These are phyloP conservation scores for Chaetomium cochliodes DNA, from an alignment of 495 filamentous ascomycete genomes.

Conservation along the genomic window DNA sequence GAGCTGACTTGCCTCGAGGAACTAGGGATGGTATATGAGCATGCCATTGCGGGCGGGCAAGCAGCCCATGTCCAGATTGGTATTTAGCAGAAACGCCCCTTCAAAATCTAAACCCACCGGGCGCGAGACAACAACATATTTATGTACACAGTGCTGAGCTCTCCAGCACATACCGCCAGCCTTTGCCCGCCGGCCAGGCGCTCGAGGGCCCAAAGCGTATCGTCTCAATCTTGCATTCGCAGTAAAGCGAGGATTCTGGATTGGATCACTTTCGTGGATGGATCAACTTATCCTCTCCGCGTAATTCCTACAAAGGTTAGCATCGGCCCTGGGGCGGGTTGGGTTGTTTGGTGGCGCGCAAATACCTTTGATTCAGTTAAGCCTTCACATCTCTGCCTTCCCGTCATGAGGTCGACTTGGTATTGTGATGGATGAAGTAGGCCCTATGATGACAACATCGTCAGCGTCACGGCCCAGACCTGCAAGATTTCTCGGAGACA, in stretches of 20 bases:
- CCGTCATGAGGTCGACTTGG: slow-evolving; percentile 19
- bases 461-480: not conserved
- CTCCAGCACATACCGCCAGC: slow-evolving; percentile 5
- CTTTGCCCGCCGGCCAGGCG: not conserved
- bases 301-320: slow-evolving; percentile 2
- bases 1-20: not conserved
- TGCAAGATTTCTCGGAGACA: slow-evolving; percentile 8
- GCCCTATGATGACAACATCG: slow-evolving; percentile 41
- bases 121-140: slow-evolving; percentile 14
- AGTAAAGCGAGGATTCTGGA: not conserved
- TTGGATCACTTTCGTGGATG: slow-evolving; percentile 14
- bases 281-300: slow-evolving; percentile 6
- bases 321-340: too few species aligned
- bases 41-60: not conserved
- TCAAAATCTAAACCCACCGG: slow-evolving; percentile 10
- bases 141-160: slow-evolving; percentile 22
- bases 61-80: slow-evolving; percentile 5
- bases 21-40: not conserved
- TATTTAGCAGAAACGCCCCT: not conserved
- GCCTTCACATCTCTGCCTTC: not conserved
- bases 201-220: not conserved
- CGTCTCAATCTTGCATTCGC: not conserved
- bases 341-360: not conserved
- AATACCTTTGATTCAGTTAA: not conserved
- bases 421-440: slow-evolving; percentile 56